Percentiles rank a stretch among this genome's conserved stretches.
phyloP scores from a whole-genome alignment of 371 early-diverging fungal species.

The Saksenaea vasiformis region DNA sequence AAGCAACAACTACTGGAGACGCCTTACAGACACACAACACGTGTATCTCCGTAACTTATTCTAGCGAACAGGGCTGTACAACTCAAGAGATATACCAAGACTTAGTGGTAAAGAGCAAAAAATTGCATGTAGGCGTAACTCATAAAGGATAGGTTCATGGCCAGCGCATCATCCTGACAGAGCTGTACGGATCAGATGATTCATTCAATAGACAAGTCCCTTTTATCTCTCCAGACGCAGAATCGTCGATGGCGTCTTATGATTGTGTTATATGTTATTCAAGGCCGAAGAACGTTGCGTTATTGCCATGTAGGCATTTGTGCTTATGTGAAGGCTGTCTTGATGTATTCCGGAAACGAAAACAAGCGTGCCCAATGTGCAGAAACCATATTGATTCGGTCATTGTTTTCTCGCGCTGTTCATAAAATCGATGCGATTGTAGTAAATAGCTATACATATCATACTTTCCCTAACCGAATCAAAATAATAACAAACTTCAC shows the following conservation, averaged over 20 bases:
- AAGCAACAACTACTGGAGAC: background rate
- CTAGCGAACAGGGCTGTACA: background rate
- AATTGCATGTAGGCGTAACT: background rate
- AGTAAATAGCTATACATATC: too few species aligned
- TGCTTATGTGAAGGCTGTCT: background rate
- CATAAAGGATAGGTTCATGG: background rate
- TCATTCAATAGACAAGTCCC: background rate
- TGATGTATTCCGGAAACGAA: background rate
- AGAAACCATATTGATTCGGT: background rate
- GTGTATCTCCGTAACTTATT: background rate
- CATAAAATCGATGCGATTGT: background rate
- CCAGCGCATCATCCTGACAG: background rate
- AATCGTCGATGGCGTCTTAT: background rate
- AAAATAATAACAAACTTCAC: too few species aligned
- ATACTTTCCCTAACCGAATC: too few species aligned
- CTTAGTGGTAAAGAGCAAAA: background rate
- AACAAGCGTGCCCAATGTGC: conserved; percentile 2
- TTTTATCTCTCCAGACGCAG: background rate
- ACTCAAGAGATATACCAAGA: background rate
- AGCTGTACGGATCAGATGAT: background rate
- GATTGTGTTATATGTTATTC: conserved; percentile 2
- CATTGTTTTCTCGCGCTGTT: background rate
- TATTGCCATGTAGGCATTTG: background rate
- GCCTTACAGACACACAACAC: background rate
- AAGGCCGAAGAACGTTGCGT: background rate